Conservation (phyloP, 163 green algal species). For the Scenedesmus sp. region DNA sequence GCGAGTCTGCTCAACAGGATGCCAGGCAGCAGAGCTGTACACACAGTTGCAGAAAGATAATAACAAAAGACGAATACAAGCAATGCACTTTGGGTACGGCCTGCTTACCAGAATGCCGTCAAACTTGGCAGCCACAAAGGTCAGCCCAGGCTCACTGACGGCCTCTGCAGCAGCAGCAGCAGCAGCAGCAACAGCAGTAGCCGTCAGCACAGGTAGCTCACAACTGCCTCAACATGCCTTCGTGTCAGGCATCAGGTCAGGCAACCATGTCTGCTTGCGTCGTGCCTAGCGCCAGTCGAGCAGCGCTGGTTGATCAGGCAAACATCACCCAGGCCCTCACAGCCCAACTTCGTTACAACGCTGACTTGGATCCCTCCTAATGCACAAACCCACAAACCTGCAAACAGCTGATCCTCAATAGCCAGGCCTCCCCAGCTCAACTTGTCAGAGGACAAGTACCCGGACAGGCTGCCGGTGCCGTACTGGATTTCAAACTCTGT, state of each 20-base stretch:
- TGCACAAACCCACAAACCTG: background rate
- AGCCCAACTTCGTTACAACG: no score
- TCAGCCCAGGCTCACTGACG: conserved; percentile 94
- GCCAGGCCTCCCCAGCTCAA: conserved; percentile 84
- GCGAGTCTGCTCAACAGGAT: no score
- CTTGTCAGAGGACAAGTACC: conserved; percentile 91
- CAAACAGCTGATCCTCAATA: conserved; percentile 63
- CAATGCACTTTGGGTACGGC: no score
- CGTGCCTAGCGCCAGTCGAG: no score
- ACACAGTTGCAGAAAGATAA: no score
- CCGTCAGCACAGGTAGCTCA: background rate
- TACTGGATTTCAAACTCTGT: conserved; percentile 98
- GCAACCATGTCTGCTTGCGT: no score
- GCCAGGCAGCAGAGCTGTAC: no score
- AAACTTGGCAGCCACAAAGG: conserved; percentile 98
- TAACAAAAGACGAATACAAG: no score
- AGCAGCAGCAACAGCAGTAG: conserved; percentile 12
- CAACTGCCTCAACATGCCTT: background rate
- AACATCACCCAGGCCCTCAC: no score
- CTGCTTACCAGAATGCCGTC: conserved; percentile 95
- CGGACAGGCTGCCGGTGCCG: conserved; percentile 91
- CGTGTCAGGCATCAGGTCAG: no score
- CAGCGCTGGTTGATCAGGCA: no score
- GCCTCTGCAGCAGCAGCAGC: conserved; percentile 80
- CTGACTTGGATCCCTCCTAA: no score